These are phyloP conservation scores for Agroathelia rolfsii DNA, from an alignment of 1,284 basidiomycete genomes.

Conservation along the genomic window DNA sequence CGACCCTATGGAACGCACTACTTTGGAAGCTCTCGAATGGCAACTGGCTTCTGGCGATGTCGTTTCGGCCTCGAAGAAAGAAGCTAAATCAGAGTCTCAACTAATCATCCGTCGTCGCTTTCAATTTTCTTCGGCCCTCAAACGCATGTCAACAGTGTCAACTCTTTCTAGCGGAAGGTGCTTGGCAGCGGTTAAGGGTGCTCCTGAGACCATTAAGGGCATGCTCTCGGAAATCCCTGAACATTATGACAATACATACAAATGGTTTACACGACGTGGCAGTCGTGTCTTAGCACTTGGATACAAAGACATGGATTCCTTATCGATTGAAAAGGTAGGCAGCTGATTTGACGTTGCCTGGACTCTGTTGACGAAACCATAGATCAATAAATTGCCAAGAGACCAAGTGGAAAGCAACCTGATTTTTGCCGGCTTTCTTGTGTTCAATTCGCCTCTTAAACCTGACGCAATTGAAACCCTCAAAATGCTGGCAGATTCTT, in stretches of 20 bases:
- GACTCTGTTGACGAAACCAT: too few species aligned
- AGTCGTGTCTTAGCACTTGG: conserved; percentile 87
- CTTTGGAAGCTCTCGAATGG: conserved; percentile 89
- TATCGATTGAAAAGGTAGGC: conserved; percentile 56
- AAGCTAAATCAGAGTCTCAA: conserved; percentile 45
- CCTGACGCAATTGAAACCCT: conserved; percentile 82
- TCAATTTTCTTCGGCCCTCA: conserved; percentile 89
- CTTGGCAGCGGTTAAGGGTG: conserved; percentile 98
- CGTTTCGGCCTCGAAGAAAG: conserved; percentile 47
- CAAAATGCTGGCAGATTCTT: conserved; percentile 89
- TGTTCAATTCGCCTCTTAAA: conserved; percentile 95
- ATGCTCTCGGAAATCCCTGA: conserved; percentile 74
- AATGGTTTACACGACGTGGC: conserved; percentile 85
- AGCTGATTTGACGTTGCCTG: too few species aligned
- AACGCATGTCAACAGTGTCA: conserved; percentile 97
- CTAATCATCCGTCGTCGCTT: conserved; percentile 82
- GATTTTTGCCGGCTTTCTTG: conserved; percentile 83
- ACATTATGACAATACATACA: conserved; percentile 86
- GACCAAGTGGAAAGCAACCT: conserved; percentile 73
- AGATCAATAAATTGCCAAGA: conserved; percentile 81
- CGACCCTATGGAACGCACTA: conserved; percentile 99
- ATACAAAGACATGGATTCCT: conserved; percentile 67
- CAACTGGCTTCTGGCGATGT: conserved; percentile 62
- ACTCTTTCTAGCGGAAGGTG: conserved; percentile 93
- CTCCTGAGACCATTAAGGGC: conserved; percentile 86